A percentile compares a stretch with the other conserved stretches of the same genome.
Evolutionary conservation across 2,329 filamentous ascomycete species (phyloP).

Genomic region (Lachnellula suecica): DNA sequence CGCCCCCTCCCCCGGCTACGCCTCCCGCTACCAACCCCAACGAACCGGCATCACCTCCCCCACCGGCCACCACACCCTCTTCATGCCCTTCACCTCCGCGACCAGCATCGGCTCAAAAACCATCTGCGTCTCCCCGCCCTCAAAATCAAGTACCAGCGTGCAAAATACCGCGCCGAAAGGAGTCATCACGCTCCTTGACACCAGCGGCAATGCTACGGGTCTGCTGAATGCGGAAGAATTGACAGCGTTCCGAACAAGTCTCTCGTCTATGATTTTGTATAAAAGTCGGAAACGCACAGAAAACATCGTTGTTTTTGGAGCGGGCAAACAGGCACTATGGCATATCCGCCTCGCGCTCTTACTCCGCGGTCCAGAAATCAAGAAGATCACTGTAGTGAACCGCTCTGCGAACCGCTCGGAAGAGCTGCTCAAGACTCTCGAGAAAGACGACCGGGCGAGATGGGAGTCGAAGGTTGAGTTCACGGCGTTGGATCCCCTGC

Average conservation of each 20-base stretch:
- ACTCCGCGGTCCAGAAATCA: constrained; percentile 1
- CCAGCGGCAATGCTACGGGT: constrained; percentile 44
- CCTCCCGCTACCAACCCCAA: not conserved
- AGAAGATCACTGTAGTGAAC: constrained; percentile 1
- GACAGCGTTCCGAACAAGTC: constrained; percentile 73
- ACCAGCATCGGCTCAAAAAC: constrained; percentile 65
- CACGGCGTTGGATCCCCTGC: constrained; percentile 72
- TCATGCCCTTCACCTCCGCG: constrained; percentile 67
- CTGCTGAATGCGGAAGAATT: constrained; percentile 67
- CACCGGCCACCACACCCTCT: constrained; percentile 56
- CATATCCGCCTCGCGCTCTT: constrained; percentile 79
- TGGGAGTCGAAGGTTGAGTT: constrained; percentile 69
- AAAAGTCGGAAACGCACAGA: constrained; percentile 63
- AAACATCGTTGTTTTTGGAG: constrained; percentile 75
- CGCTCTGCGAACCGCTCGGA: not conserved
- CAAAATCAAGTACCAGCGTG: not conserved
- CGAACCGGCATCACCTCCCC: not conserved
- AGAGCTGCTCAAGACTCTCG: not conserved
- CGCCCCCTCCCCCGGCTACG: not conserved
- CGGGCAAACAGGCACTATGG: constrained; percentile 87
- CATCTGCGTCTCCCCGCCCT: constrained; percentile 23
- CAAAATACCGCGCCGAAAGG: not conserved
- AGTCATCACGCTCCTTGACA: constrained; percentile 49
- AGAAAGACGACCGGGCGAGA: constrained; percentile 15
- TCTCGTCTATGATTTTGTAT: constrained; percentile 66